Percentiles rank a stretch among this genome's conserved stretches.
Conservation (phyloP, 225 moss, liverwort and hornwort species). For the Anthoceros angustus region DNA sequence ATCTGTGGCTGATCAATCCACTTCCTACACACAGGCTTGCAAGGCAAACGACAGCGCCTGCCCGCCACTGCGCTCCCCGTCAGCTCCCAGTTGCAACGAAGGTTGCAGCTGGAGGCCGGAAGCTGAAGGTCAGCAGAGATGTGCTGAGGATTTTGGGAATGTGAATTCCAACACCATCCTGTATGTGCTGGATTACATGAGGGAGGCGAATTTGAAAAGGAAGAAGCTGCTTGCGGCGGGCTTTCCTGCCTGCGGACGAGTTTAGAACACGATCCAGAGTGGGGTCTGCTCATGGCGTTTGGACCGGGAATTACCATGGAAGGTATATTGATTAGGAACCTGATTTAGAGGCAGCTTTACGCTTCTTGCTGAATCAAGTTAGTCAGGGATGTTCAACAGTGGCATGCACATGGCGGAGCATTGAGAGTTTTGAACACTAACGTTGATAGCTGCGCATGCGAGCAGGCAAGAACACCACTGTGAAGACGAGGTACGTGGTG, state of each 20-base stretch:
- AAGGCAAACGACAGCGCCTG: too few species aligned
- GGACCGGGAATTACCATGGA: slow-evolving; percentile 90
- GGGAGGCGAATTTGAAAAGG: slow-evolving; percentile 38
- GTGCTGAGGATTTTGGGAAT: slow-evolving; percentile 89
- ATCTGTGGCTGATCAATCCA: too few species aligned
- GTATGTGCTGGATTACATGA: slow-evolving; percentile 91
- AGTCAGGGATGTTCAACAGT: too few species aligned
- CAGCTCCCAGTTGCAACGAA: too few species aligned
- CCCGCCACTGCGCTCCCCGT: too few species aligned
- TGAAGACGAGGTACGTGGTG: slow-evolving; percentile 81
- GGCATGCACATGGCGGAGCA: background rate
- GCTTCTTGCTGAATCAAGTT: background rate
- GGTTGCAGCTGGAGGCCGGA: slow-evolving; percentile 54
- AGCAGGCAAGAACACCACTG: slow-evolving; percentile 78
- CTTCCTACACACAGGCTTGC: too few species aligned
- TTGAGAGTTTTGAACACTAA: background rate
- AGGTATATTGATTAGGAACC: slow-evolving; percentile 69
- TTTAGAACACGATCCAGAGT: slow-evolving; percentile 48
- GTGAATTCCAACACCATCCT: slow-evolving; percentile 94
- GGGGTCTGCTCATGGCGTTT: slow-evolving; percentile 82
- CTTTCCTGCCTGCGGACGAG: slow-evolving; percentile 18
- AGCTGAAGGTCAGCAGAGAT: slow-evolving; percentile 40
- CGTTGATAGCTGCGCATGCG: background rate
- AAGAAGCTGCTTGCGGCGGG: background rate
- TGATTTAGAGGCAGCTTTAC: slow-evolving; percentile 22